phyloP scores from a whole-genome alignment of 352 stramenopile genomes.

The Discostella stelligera region DNA sequence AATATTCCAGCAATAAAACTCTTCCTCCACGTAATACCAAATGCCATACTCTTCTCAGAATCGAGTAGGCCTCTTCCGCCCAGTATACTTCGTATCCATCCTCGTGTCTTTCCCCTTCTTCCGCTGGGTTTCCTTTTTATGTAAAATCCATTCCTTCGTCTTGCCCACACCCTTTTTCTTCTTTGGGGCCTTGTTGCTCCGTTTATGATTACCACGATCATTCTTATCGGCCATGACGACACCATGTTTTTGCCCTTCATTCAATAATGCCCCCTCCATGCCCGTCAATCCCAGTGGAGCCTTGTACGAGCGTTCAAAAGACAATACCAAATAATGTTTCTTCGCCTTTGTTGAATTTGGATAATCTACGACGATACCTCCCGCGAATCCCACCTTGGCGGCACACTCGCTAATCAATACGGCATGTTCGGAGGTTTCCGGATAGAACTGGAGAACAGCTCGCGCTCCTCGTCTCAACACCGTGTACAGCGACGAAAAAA shows the following conservation, averaged over 20 bases:
- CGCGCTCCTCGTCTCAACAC: constrained; percentile 84
- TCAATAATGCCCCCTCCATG: constrained; percentile 56
- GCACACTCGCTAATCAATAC: constrained; percentile 87
- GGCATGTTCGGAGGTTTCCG: constrained; percentile 94
- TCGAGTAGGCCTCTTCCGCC: constrained; percentile 90
- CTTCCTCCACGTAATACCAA: too few relatives aligned
- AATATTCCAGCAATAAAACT: constrained; percentile 26
- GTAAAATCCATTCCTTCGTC: constrained; percentile 93
- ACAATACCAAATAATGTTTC: constrained; percentile 98
- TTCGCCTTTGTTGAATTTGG: constrained; percentile 99
- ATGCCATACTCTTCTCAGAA: constrained; percentile 84
- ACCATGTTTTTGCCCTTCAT: constrained; percentile 13
- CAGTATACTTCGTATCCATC: constrained; percentile 98
- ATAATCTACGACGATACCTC: constrained; percentile 98
- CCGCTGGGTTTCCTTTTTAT: constrained; percentile 97
- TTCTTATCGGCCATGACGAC: constrained; percentile 28
- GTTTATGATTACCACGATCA: constrained; percentile 37
- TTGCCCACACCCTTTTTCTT: constrained; percentile 79
- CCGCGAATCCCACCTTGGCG: constrained; percentile 80
- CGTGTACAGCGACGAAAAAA: constrained; percentile 93
- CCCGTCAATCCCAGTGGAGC: constrained; percentile 85
- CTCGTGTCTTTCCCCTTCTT: constrained; percentile 97
- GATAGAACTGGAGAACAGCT: constrained; percentile 99
- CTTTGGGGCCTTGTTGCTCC: constrained; percentile 21
- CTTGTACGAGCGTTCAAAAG: constrained; percentile 92